Conservation (phyloP, 441 rosid species). For the Eruca vesicaria region DNA sequence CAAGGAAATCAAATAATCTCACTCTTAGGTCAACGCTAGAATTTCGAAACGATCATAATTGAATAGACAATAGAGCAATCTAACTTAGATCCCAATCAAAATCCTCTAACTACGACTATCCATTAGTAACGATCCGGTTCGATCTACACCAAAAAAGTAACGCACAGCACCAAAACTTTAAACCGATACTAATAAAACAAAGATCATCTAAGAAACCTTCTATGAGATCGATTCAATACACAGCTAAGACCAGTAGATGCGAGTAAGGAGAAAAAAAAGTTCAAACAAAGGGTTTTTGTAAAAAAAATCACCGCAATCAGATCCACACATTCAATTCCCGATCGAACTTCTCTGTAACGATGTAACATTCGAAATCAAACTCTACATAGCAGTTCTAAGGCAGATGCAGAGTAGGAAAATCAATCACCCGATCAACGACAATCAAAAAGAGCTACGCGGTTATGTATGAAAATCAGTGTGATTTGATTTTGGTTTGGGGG, state of each 20-base stretch:
- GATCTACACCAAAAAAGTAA: slow-evolving; percentile 22
- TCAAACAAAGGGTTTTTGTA: slow-evolving; percentile 17
- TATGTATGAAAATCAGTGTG: neutral
- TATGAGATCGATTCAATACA: slow-evolving; percentile 18
- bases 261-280: neutral
- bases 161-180: slow-evolving; percentile 1
- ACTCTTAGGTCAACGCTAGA: slow-evolving; percentile 20
- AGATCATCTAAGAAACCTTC: neutral
- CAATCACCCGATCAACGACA: slow-evolving; percentile 18
- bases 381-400: neutral
- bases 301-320: slow-evolving; percentile 56
- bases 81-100: slow-evolving; percentile 9
- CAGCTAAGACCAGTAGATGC: neutral
- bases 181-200: neutral
- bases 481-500: neutral
- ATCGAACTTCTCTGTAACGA: slow-evolving; percentile 14
- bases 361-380: slow-evolving; percentile 47
- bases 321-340: slow-evolving; percentile 54
- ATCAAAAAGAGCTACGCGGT: neutral
- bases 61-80: neutral
- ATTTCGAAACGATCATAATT: neutral
- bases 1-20: slow-evolving; percentile 4
- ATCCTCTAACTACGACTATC: neutral
- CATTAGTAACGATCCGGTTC: slow-evolving; percentile 8
- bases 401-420: neutral